Base-by-base conservation (phyloP, 2,329 filamentous ascomycete species). In the Colletotrichum eremochloae region DNA sequence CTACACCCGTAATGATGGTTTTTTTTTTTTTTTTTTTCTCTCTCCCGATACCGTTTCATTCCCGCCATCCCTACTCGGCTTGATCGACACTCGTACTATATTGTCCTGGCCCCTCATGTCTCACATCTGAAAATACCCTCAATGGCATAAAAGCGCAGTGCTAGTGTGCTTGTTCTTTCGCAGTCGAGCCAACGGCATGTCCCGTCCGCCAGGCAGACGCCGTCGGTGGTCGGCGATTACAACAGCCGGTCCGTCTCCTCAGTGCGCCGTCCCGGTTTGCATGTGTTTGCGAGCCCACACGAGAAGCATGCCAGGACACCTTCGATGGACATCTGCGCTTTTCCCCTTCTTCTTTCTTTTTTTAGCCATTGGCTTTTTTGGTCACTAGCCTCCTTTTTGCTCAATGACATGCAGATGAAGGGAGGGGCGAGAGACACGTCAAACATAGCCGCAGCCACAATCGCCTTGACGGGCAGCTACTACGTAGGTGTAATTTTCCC, bases 231-330 rank as follows among this genome's bases (percentile, higher is more conserved):
- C 66, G 66, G 70, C 24, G 60, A n/a, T 64, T 70, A 65, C 15
- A 48, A 61, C 24, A 55, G 52, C 66, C 70, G 66, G 24, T 61
- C 65, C 66, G 60, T 66, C 60, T 69, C 66, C 61, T 69, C 66
- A 44, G 53, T 60, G 48, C 15, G 57, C 46, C 63, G 65, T 18
- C 24, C 31, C 18, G n/a, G 31, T 5, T 31, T 36, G 31, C 33
- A 12, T n/a, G 3, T 24, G 20, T 15, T 29, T 38, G 53, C 33
- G n/a, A 20, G 61, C 33, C 18, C 33, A 18, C 50, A 29, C 33
- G 38, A 36, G 29, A 24, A 31, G n/a, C 20, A 50, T 53, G 62
- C 67, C 62, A 70, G 57, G 62, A 31, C 55, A 38, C 46, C 67
- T 55, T 40, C 20, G 36, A 48, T 44, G 24, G 31, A 48, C 38